Evolutionary conservation across 2,329 filamentous ascomycete species (phyloP), one percentile per base, ranked within the genome.

Genomic region (Ascochyta pisi): DNA sequence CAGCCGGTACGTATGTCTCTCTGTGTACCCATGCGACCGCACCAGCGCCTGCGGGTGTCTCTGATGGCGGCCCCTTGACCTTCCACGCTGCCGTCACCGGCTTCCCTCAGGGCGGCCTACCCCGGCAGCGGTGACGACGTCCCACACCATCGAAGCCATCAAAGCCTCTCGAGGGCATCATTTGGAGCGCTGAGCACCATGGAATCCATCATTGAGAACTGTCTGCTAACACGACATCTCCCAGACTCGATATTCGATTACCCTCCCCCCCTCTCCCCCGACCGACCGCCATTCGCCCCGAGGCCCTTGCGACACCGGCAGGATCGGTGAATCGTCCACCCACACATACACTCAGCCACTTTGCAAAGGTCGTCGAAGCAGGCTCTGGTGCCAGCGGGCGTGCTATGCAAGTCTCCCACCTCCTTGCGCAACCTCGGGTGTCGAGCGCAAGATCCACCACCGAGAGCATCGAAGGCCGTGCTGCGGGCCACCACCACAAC

Each of bases 261-360:
- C 65, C 65, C 66, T 67, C 67, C 61, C 58, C 56, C 52, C 27
- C 27, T 10, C 27, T 12, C 27, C 9, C 29, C 13, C 29, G 4
- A 10, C 63, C 69, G 65, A 66, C 67, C 67, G 66, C 67, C 63
- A 60, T 65, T 64, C 66, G 63, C 64, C 59, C 62, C 68, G 54
- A 65, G 58, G 57, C 68, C 70, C 64, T 76, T 75, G 73, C 73
- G 73, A 77, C 73, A 73, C 73, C 71, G 73, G 71, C 72, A 66
- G 69, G 65, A 67, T 73, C 70, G 68, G 71, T 72, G 64, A 61
- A 61, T 61, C 66, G 56, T 54, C 62, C 53, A 62, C 63, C 57
- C 49, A 16, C 45, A 61, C 48, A 67, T 58, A 64, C 58, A 59
- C 57, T 43, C 37, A 62, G 52, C 43, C 65, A 57, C 58, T 39